Base-by-base conservation (phyloP, 2,329 filamentous ascomycete genomes). In the Cercospora sp. region DNA sequence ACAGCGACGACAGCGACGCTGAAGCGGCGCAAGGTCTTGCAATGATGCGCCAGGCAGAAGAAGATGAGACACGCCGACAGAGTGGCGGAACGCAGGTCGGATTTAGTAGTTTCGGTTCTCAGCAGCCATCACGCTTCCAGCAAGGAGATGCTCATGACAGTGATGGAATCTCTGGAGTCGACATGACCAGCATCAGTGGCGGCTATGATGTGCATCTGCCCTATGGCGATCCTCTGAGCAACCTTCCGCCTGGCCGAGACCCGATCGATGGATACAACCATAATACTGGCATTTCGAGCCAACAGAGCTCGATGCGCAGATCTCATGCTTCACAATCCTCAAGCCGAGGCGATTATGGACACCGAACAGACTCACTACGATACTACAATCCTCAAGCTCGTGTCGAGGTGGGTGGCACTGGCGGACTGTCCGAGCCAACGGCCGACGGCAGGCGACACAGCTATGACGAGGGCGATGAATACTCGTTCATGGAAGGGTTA, bases 401-500 rank as follows among this genome's bases (percentile, higher is more conserved):
- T 64, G 90, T 97, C 61, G 94, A 98, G 79, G 93, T 92, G 58
- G 91, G 88, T 60, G 94, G 92, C 7, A 97, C 93, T n/a, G 95
- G 94, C 48, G 95, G 95, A 1, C 81, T 97, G 30, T 89, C 93
- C 69, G 87, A 91, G 67, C 93, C 94, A 2, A 88, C 85, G 60
- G 84, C 84, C 6, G 87, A 81, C 69, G 79, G 78, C 53, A 82
- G 93, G 72, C 88, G 93, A 68, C 84, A 93, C 74, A 97, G 93
- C 80, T 97, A 95, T 74, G 94, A 98, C 73, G 93, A 97, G 77
- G 94, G 92, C 1, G 95, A 97, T 73, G 95, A 98, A 78, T 85
- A 80, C 57, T 79, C 78, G 5, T 75, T 84, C 40, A 82, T 79
- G 71, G 81, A 84, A 58, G 76, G 76, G n/a, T 73, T 80, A 31